Base-by-base conservation (phyloP, 176 grass and related monocot genomes). In the Aegilops speltoides region DNA sequence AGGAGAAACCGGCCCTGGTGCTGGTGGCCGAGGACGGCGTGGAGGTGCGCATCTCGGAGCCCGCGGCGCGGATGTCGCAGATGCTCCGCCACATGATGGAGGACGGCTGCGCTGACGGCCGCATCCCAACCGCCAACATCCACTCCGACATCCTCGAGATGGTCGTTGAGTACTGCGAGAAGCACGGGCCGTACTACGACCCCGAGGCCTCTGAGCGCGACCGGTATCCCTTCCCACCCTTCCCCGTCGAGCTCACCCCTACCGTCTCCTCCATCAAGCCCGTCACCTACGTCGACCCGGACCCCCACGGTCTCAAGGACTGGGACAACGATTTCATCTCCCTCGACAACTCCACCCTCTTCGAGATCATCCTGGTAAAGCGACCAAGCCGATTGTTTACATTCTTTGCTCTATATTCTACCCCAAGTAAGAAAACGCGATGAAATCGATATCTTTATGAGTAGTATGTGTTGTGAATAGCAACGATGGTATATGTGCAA, bases 281-380 rank as follows among this genome's bases (percentile, higher is more conserved):
- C 64, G 74, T 91, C 72, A 85, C 82, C 56, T 68, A 57, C 45
- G 78, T 68, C 74, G 20, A 87, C 33, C 75, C 59, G 75, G 89
- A 90, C 34, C 75, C 73, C 32, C 67, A 93, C 13, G 87, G 90
- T 12, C 85, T 97, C 76, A 81, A 91, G n/a, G 66, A 52, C 14
- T 97, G 89, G 89, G 89, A 97, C 61, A n/a, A 41, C 5, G 85
- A 89, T 8, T 88, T 97, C 74, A 74, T 97, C 57, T 26, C 80
- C 38, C 87, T 89, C 19, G 89, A 91, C 84, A 89, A 91, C 60
- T 78, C 86, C 79, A 89, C 84, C 28, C 87, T 95, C 68, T 97
- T 91, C 48, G 87, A 82, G 75, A 43, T 95, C 84, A 86, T 97
- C 69, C 36, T 97, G 71, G 95, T 97, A 80, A 68, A 63, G 77